Evolutionary conservation across 2,329 filamentous ascomycete genomes (phyloP), one percentile per base, ranked within the genome.

Genomic region (Colletotrichum sp.): DNA sequence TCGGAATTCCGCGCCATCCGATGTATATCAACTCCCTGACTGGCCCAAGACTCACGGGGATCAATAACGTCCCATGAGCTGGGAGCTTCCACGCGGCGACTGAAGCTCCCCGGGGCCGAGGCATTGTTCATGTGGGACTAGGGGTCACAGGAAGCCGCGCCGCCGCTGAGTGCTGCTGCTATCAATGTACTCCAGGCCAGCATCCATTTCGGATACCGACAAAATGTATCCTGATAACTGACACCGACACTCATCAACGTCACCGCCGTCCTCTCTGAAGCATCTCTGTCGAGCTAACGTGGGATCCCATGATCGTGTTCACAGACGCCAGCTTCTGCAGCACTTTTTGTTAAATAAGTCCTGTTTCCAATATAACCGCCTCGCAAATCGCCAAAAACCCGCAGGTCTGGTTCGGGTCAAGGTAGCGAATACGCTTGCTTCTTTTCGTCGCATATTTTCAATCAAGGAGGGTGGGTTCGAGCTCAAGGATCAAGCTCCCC

Each of bases 91-190:
- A 52, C n/a, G 34, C 21, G n/a, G 61, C 32, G 43, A 38, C 10
- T 32, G n/a, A 24, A 70, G 48, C 67, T 71, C 10, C 52, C 68
- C 38, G 69, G 56, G 58, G 62, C 73, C 73, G 62, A 67, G 73
- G 69, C 62, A 75, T 72, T n/a, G 21, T 59, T 13, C 26, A 32
- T 36, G 52, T 36, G 68, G 52, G 21, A 74, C 68, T 36, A 21
- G 58, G 58, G 58, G 58, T 61, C 58, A 61, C 58, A 61, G 58
- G 58, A 61, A 52, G n/a, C 43, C 43, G 43, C n/a, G 10, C 43
- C 43, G 43, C n/a, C 43, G 43, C 43, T 52, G n/a, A 12, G 10
- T 0, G 28, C n/a, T 12, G 26, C 28, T 61, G 58, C 58, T 61
- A 61, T 62, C 58, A 32, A 32, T 32, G 58, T 62, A 62, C 58